Base-by-base conservation (phyloP, 257 asterid species). In the Apocynum venetum region DNA sequence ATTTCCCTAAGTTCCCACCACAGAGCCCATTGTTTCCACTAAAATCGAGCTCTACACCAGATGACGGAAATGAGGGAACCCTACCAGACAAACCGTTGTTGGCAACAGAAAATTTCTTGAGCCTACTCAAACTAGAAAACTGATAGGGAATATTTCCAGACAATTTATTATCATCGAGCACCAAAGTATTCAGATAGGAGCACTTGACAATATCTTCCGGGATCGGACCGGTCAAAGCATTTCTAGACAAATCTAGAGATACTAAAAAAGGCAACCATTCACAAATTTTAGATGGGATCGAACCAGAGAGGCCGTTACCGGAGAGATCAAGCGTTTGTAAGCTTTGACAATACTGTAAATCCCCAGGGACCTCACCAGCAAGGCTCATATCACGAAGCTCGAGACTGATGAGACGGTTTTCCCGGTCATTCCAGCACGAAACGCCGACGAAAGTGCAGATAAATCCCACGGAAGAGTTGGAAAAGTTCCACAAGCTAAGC, bases 181-280 rank as follows among this genome's bases (percentile, higher is more conserved):
- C 77, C 81, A 96, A 60, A 17, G 49, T 83, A 61, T 93, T 93
- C 83, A 93, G 70, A 84, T 82, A 93, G 70, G 90, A 48, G 80
- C 97, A 96, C 38, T 87, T 84, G 15, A 82, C 89, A 6, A 96
- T 89, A 81, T 86, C 96, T 14, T 79, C 88, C 35, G 99, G 99
- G 48, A 96, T 96, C 11, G 73, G 19, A 19, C 98, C 99, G 43
- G 92, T 82, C 72, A 91, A 87, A 40, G 17, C 46, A 43, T 96
- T 96, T n/a, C 71, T 67, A 19, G 99, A 89, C 77, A 96, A 82
- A 82, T 96, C 98, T 38, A 93, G 89, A 66, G 84, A 81, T 2
- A 85, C 89, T 77, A 96, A 84, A 87, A 87, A 93, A 7, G 97
- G 97, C 77, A 96, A 74, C 99, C 99, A 93, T 47, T 68, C 77